Conservation (phyloP, 805 yeast species). For the Isabelozyma heimii region DNA sequence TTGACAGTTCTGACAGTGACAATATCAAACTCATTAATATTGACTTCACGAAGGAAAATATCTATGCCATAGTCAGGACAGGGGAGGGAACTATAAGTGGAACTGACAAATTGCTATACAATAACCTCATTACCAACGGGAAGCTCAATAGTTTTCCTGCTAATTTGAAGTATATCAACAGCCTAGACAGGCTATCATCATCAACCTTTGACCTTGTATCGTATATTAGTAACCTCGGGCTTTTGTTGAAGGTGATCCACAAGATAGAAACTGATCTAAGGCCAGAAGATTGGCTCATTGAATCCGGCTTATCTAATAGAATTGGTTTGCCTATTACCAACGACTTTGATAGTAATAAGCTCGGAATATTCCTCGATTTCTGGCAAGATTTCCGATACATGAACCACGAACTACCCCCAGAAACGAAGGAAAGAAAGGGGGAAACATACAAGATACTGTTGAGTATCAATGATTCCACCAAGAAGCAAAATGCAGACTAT, state of each 20-base stretch:
- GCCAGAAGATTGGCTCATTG: slow-evolving; percentile 15
- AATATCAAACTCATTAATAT: slow-evolving; percentile 1
- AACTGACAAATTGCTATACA: neutral
- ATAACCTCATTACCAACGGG: neutral
- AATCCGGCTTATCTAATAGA: slow-evolving; percentile 18
- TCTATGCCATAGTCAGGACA: neutral
- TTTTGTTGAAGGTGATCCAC: slow-evolving; percentile 24
- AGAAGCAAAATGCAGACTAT: neutral
- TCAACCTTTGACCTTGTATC: slow-evolving; percentile 27
- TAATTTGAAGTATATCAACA: slow-evolving; percentile 35
- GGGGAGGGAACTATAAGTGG: neutral
- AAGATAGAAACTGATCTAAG: slow-evolving; percentile 16
- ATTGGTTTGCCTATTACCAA: slow-evolving; percentile 29
- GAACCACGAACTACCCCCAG: slow-evolving; percentile 16
- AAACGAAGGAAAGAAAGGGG: slow-evolving; percentile 9
- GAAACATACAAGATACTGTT: slow-evolving; percentile 15
- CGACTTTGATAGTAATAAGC: slow-evolving; percentile 13
- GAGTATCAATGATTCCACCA: slow-evolving; percentile 6
- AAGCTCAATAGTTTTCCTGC: slow-evolving; percentile 29
- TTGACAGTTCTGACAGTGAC: slow-evolving; percentile 4
- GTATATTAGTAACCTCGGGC: slow-evolving; percentile 27
- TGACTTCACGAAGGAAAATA: neutral
- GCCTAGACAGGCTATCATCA: slow-evolving; percentile 31
- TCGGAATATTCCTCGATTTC: slow-evolving; percentile 34
- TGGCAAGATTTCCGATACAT: slow-evolving; percentile 34